These are phyloP conservation scores for Candida glucosophila DNA, from an alignment of 1,139 yeast species.

Conservation along the genomic window DNA sequence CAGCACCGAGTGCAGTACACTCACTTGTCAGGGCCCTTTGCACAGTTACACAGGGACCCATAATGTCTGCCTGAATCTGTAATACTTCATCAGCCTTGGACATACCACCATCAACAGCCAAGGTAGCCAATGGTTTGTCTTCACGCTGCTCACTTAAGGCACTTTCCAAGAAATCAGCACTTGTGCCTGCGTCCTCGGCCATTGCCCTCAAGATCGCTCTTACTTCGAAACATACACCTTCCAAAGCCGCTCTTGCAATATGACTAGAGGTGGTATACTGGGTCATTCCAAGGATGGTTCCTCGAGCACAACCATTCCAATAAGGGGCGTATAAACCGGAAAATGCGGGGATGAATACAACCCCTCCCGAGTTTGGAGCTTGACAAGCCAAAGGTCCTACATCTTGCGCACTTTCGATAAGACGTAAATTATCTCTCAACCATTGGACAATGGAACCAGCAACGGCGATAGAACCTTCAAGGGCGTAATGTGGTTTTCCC, in stretches of 20 bases:
- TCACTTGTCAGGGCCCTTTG: constrained; percentile 77
- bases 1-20: constrained; percentile 95
- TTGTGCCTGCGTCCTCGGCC: constrained; percentile 71
- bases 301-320: constrained; percentile 92
- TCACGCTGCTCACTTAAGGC: constrained; percentile 35
- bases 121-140: constrained; percentile 39
- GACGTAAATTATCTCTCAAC: constrained; percentile 83
- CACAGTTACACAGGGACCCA: constrained; percentile 80
- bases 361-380: constrained; percentile 81
- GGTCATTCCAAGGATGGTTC: constrained; percentile 87
- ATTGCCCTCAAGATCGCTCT: constrained; percentile 85
- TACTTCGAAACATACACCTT: constrained; percentile 92
- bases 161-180: constrained; percentile 38
- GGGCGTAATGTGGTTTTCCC: constrained; percentile 71
- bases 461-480: constrained; percentile 94
- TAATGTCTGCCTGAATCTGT: constrained; percentile 89
- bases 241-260: constrained; percentile 88
- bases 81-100: constrained; percentile 85
- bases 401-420: constrained; percentile 76
- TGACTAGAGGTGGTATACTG: constrained; percentile 83
- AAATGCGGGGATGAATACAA: constrained; percentile 91
- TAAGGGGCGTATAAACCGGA: constrained; percentile 93
- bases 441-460: constrained; percentile 95
- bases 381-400: constrained; percentile 85
- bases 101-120: constrained; percentile 94